phyloP scores from a whole-genome alignment of 2,329 filamentous ascomycete species.

The Xylariales sp. region DNA sequence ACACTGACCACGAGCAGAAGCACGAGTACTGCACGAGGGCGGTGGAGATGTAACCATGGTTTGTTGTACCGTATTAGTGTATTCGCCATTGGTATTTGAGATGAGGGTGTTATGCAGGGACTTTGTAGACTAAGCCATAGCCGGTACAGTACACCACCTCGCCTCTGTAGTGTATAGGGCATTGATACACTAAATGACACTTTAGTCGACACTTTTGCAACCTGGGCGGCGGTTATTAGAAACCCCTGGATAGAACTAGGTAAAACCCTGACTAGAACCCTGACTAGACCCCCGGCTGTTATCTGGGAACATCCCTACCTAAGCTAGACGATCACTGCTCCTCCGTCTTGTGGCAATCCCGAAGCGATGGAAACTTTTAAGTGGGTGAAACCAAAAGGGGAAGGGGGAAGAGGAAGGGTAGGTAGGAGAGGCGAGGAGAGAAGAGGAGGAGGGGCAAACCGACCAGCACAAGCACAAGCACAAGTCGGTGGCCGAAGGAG shows the following conservation, averaged over 20 bases:
- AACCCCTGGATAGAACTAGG: no score
- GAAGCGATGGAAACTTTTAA: constrained; percentile 29
- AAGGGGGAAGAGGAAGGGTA: background rate
- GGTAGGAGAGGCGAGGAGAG: constrained; percentile 18
- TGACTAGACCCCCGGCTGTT: background rate
- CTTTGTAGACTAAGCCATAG: constrained; percentile 19
- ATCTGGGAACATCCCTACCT: constrained; percentile 25
- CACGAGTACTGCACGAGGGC: constrained; percentile 5
- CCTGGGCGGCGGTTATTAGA: background rate
- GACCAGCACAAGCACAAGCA: constrained; percentile 7
- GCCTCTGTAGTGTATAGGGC: no score
- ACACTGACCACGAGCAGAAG: constrained; percentile 13
- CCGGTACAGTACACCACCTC: no score
- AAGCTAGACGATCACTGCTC: constrained; percentile 25
- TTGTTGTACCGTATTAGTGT: constrained; percentile 28
- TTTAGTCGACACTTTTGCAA: constrained; percentile 13
- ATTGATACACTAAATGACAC: no score
- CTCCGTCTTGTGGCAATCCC: constrained; percentile 27
- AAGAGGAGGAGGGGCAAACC: constrained; percentile 2
- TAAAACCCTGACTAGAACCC: no score
- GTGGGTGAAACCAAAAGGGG: constrained; percentile 27
- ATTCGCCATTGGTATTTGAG: constrained; percentile 27
- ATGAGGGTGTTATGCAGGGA: constrained; percentile 38
- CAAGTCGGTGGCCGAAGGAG: constrained; percentile 23
- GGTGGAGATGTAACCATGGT: constrained; percentile 30